Evolutionary conservation across 371 early-diverging fungal species (phyloP), one percentile per base, ranked within the genome.

Genomic region (Syncephalis fuscata): DNA sequence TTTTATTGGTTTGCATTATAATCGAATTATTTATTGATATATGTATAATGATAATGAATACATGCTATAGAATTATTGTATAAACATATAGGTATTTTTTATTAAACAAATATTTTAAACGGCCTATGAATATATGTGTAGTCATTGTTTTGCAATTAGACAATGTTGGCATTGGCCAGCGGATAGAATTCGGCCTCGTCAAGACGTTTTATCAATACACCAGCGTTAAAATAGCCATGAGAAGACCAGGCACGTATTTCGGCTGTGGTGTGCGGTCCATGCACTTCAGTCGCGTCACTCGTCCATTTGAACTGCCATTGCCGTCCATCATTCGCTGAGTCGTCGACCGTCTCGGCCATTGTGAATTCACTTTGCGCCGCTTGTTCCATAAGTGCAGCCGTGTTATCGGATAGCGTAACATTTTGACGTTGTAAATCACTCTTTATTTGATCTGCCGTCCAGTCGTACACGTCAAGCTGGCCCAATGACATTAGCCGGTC

Each of bases 351-450:
- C 16, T 32, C 37, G 16, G 27, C 16, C 16, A 7, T 20, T 7
- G 14, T 15, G 9, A 37, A 37, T n/a, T 48, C 37, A 11, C 21
- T 22, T 7, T 39, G 21, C 4, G 16, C 14, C 45, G n/a, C 14
- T 40, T 15, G 44, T 32, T 11, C 32, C 32, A 32, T 32, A 32
- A 11, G 11, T 7, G 32, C 11, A 11, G 32, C 32, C 7, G 32
- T 32, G 4, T 4, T 32, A 7, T 24, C 27, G 11, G 16, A 5
- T 47, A n/a, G 27, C 11, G 9, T 38, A 5, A 68, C 54, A 40
- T 85, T 72, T 8, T 67, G 48, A 2, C 70, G 78, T n/a, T 71
- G 71, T 19, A 48, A 39, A 50, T 43, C 45, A n/a, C 52, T 36
- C 16, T 50, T 26, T 14, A 55, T 45, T 19, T 51, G 25, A 38